A percentile compares a stretch with the other conserved stretches of the same genome.
These are phyloP conservation scores for Metarhizium guizhouense DNA, from an alignment of 2,329 filamentous ascomycete species.

Conservation along the genomic window DNA sequence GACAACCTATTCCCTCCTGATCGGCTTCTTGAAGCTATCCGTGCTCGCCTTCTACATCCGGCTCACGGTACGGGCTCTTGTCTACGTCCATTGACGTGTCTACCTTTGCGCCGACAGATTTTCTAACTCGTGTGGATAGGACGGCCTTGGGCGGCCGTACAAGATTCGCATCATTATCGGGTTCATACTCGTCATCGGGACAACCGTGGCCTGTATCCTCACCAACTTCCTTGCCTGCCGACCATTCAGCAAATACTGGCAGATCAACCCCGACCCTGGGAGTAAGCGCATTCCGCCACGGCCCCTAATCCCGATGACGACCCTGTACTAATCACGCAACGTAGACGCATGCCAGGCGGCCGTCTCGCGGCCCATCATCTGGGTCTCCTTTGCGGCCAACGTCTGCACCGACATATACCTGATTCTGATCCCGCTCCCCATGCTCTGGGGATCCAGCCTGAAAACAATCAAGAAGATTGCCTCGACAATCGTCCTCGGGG, in stretches of 20 bases:
- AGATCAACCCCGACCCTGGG: constrained; percentile 48
- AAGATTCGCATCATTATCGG: constrained; percentile 32
- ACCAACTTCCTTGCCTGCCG: constrained; percentile 41
- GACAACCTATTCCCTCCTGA: constrained; percentile 37
- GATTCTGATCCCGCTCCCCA: constrained; percentile 45
- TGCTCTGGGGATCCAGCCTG: constrained; percentile 29
- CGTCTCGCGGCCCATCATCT: constrained; percentile 39
- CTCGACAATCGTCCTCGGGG: constrained; percentile 26
- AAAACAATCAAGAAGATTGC: constrained; percentile 26
- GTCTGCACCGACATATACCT: constrained; percentile 48
- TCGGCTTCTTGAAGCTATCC: constrained; percentile 44
- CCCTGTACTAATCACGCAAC: constrained; percentile 8
- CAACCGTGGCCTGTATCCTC: constrained; percentile 39
- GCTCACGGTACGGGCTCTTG: constrained; percentile 26
- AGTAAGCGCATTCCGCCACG: constrained; percentile 25
- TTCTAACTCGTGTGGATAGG: not conserved
- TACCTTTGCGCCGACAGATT: not conserved
- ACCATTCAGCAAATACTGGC: constrained; percentile 45
- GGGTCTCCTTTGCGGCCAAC: constrained; percentile 40
- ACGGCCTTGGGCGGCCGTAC: not conserved
- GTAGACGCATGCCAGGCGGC: constrained; percentile 35
- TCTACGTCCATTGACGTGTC: no score
- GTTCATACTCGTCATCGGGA: constrained; percentile 35
- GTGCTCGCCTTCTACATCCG: constrained; percentile 44
- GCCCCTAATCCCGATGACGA: no score